A percentile compares a stretch with the other conserved stretches of the same genome.
Conservation (phyloP, 371 early-diverging fungal genomes). For the Mortierella polycephala region DNA sequence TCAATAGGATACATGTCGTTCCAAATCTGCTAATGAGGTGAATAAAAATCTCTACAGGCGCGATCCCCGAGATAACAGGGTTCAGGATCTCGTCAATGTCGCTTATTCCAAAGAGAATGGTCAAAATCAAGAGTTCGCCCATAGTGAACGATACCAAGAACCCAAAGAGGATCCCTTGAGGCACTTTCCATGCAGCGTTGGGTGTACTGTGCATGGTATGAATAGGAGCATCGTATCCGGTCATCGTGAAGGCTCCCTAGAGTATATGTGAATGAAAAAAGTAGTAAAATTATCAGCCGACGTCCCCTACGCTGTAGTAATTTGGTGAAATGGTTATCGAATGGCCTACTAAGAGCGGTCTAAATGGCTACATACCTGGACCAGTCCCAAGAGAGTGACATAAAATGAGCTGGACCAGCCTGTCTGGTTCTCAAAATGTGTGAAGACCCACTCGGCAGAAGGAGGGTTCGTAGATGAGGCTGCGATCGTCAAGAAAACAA, state of each 20-base stretch:
- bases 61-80: slow-evolving; percentile 23
- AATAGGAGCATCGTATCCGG: slow-evolving; percentile 41
- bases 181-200: slow-evolving; percentile 28
- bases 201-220: slow-evolving; percentile 27
- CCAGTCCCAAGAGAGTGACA: slow-evolving; percentile 20
- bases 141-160: slow-evolving; percentile 22
- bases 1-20: slow-evolving; percentile 13
- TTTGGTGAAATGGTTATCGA: not conserved
- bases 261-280: no score
- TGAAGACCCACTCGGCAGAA: slow-evolving; percentile 27
- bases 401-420: slow-evolving; percentile 24
- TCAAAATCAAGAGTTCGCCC: slow-evolving; percentile 25
- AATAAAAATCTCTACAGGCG: slow-evolving; percentile 25
- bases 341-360: no score
- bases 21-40: slow-evolving; percentile 26
- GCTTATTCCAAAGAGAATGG: slow-evolving; percentile 26
- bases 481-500: slow-evolving; percentile 23
- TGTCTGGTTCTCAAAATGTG: slow-evolving; percentile 46
- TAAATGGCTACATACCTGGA: slow-evolving; percentile 21
- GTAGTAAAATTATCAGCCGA: no score
- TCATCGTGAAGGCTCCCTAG: slow-evolving; percentile 32
- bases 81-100: slow-evolving; percentile 21
- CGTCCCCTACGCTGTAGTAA: no score
- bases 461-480: slow-evolving; percentile 18
- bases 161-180: slow-evolving; percentile 24